Evolutionary conservation across 768 basidiomycete species (phyloP).

Genomic region (Naganishia friedmannii): DNA sequence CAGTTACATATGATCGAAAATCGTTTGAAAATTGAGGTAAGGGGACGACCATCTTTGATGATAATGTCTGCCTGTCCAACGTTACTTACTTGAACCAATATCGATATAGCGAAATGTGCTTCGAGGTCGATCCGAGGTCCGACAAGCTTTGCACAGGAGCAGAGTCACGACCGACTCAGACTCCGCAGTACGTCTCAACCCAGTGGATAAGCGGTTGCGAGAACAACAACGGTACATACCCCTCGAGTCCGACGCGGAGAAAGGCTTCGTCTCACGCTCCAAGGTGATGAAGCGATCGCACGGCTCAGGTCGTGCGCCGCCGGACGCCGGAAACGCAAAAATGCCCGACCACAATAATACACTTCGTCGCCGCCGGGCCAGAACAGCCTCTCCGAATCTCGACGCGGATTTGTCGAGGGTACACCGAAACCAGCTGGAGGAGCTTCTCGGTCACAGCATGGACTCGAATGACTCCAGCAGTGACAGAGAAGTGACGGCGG

Average conservation of each 20-base stretch:
- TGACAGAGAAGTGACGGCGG: background rate
- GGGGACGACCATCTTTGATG: conserved; percentile 2
- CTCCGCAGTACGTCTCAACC: conserved; percentile 27
- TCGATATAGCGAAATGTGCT: conserved; percentile 76
- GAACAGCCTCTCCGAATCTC: conserved; percentile 22
- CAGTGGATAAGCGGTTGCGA: conserved; percentile 40
- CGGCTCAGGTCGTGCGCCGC: background rate
- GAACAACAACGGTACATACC: conserved; percentile 61
- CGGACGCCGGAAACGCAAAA: background rate
- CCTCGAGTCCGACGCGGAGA: conserved; percentile 76
- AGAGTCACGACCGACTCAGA: conserved; percentile 42
- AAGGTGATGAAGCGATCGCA: conserved; percentile 40
- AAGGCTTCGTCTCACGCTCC: conserved; percentile 63
- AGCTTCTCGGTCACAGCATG: conserved; percentile 6
- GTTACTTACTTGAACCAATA: conserved; percentile 38
- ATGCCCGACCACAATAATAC: background rate
- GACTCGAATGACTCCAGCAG: conserved; percentile 19
- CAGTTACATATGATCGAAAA: conserved; percentile 94
- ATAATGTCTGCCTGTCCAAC: too few relatives aligned
- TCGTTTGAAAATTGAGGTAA: conserved; percentile 58
- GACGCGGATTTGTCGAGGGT: conserved; percentile 3
- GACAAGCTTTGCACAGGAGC: conserved; percentile 58
- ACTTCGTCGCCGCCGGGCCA: conserved; percentile 6
- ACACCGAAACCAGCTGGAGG: conserved; percentile 12
- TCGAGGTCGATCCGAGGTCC: conserved; percentile 70